phyloP scores from a whole-genome alignment of 2,329 filamentous ascomycete genomes.

The Purpureocillium lavendulum region DNA sequence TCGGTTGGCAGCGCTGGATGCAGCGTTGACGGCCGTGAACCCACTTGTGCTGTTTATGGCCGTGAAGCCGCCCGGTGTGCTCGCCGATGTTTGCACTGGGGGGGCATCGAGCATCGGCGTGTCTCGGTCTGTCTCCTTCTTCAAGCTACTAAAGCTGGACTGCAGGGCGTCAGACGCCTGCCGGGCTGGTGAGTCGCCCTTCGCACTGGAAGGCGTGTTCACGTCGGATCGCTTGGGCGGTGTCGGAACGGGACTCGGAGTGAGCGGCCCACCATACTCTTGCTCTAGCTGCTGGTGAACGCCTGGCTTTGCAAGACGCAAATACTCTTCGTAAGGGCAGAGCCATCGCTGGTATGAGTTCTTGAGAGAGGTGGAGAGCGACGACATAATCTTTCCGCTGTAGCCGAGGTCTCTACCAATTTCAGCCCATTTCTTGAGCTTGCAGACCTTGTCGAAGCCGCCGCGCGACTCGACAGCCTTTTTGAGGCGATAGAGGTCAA shows the following conservation, averaged over 20 bases:
- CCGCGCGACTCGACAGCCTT: slow-evolving; percentile 93
- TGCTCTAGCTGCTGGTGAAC: slow-evolving; percentile 94
- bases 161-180: slow-evolving; percentile 47
- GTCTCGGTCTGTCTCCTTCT: slow-evolving; percentile 38
- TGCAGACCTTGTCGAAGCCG: slow-evolving; percentile 94
- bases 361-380: slow-evolving; percentile 91
- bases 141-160: slow-evolving; percentile 34
- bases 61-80: slow-evolving; percentile 51
- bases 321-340: slow-evolving; percentile 91
- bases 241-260: slow-evolving; percentile 60
- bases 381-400: slow-evolving; percentile 99
- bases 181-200: slow-evolving; percentile 59
- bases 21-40: slow-evolving; percentile 66
- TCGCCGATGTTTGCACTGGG: slow-evolving; percentile 23
- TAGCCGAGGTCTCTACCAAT: slow-evolving; percentile 95
- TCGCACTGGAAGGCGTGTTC: slow-evolving; percentile 49
- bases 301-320: slow-evolving; percentile 82
- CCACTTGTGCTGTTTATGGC: slow-evolving; percentile 51
- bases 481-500: slow-evolving; percentile 92
- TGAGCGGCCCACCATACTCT: slow-evolving; percentile 87
- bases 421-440: slow-evolving; percentile 97
- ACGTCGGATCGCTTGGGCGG: slow-evolving; percentile 61
- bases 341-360: slow-evolving; percentile 98
- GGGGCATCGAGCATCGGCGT: slow-evolving; percentile 38
- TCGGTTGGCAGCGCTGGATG: slow-evolving; percentile 61